Conservation (phyloP, 352 stramenopile genomes). For the Globisporangium lucens region DNA sequence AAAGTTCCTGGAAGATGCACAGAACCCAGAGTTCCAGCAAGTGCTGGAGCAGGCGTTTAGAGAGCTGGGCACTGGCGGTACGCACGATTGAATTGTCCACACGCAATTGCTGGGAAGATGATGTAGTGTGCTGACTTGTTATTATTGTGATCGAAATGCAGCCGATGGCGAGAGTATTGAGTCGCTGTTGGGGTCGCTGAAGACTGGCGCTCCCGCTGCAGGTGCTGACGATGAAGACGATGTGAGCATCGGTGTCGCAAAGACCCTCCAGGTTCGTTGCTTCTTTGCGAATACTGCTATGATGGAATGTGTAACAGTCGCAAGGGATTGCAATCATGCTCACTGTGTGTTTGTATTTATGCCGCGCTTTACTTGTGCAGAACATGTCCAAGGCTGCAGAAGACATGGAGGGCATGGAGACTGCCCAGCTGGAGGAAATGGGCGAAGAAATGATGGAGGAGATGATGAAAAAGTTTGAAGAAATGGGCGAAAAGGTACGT, state of each 20-base stretch:
- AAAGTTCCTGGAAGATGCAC: conserved; percentile 83
- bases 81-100: neutral
- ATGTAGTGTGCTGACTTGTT: conserved; percentile 6
- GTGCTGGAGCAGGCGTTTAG: conserved; percentile 85
- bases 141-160: conserved; percentile 18
- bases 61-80: conserved; percentile 72
- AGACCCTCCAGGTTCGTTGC: conserved; percentile 68
- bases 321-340: neutral
- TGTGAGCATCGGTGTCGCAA: conserved; percentile 77
- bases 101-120: neutral
- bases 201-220: conserved; percentile 11
- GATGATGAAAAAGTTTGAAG: conserved; percentile 96
- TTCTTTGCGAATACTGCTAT: conserved; percentile 1
- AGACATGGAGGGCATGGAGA: conserved; percentile 84
- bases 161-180: conserved; percentile 66
- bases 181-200: conserved; percentile 63
- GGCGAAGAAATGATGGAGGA: conserved; percentile 95
- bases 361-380: conserved; percentile 22
- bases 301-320: neutral
- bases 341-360: neutral
- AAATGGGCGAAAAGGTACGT: conserved; percentile 91
- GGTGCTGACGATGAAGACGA: conserved; percentile 54
- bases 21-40: conserved; percentile 86
- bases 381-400: conserved; percentile 88
- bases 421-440: conserved; percentile 83